Evolutionary conservation across 805 yeast species (phyloP).

Genomic region (Kodamaea restingae): DNA sequence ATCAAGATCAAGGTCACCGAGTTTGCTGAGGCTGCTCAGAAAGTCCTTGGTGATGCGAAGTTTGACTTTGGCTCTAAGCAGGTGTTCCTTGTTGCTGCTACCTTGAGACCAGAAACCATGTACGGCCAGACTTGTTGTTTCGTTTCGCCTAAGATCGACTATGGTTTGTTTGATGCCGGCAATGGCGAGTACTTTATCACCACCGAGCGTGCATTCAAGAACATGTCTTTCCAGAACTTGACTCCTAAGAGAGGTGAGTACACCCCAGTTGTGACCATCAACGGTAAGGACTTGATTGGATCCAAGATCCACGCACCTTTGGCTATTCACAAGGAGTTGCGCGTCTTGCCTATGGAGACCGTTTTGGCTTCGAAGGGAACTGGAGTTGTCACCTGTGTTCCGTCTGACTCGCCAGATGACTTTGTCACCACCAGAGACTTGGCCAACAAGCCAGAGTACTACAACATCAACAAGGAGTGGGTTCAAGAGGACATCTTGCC

Average conservation of each 20-base stretch:
- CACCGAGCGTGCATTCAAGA: conserved; percentile 93
- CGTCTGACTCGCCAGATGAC: conserved; percentile 99
- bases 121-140: conserved; percentile 98
- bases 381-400: conserved; percentile 98
- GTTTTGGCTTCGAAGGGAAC: conserved; percentile 94
- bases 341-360: conserved; percentile 96
- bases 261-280: conserved; percentile 52
- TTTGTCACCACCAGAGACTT: conserved; percentile 81
- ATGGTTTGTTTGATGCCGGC: conserved; percentile 88
- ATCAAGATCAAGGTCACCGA: conserved; percentile 75
- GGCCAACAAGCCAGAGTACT: conserved; percentile 84
- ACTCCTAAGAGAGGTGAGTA: conserved; percentile 85
- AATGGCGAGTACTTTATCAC: conserved; percentile 67
- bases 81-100: conserved; percentile 87
- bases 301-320: conserved; percentile 84
- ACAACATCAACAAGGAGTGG: conserved; percentile 84
- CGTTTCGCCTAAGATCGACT: conserved; percentile 89
- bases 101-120: conserved; percentile 98
- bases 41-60: conserved; percentile 46
- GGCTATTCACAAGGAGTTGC: conserved; percentile 61
- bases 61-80: conserved; percentile 53
- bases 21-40: conserved; percentile 54
- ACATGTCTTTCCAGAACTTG: conserved; percentile 92
- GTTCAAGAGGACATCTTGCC: conserved; percentile 69
- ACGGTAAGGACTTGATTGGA: conserved; percentile 78